These are phyloP conservation scores for Recurvomyces mirabilis DNA, from an alignment of 495 filamentous ascomycete species.

Conservation along the genomic window DNA sequence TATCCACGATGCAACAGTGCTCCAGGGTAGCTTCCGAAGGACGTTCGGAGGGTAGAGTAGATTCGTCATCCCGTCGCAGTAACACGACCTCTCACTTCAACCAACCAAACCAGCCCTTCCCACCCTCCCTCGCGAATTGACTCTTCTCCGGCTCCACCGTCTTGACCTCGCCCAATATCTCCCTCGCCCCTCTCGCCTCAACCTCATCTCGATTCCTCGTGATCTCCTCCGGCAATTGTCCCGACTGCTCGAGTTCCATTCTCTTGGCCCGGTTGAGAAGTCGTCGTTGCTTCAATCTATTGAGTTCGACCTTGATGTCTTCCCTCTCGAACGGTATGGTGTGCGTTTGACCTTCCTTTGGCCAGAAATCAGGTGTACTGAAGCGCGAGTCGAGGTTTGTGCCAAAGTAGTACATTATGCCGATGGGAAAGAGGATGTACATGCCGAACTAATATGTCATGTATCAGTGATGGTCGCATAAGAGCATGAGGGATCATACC, in stretches of 20 bases:
- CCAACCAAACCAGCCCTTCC: conserved; percentile 16
- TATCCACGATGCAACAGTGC: too few relatives aligned
- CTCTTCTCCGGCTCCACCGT: conserved; percentile 18
- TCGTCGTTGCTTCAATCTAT: conserved; percentile 54
- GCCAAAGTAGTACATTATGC: conserved; percentile 99
- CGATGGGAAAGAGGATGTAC: conserved; percentile 97
- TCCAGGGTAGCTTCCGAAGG: too few relatives aligned
- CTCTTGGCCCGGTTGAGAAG: conserved; percentile 49
- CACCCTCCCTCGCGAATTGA: conserved; percentile 11
- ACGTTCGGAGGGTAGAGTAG: too few relatives aligned
- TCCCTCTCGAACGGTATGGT: conserved; percentile 80
- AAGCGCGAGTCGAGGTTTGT: conserved; percentile 94
- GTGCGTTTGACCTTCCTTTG: conserved; percentile 71
- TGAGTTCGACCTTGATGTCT: conserved; percentile 69
- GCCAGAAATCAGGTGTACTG: conserved; percentile 85
- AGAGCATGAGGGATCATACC: conserved; percentile 37
- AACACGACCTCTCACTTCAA: conserved; percentile 11
- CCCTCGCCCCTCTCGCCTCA: conserved; percentile 4
- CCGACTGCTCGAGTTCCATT: conserved; percentile 42
- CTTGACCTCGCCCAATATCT: conserved; percentile 14
- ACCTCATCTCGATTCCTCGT: conserved; percentile 12
- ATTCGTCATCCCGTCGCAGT: too few relatives aligned
- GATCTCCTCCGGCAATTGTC: conserved; percentile 21
- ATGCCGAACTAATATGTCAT: conserved; percentile 64
- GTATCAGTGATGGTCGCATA: not conserved